Evolutionary conservation across 2,329 filamentous ascomycete genomes (phyloP), one percentile per base, ranked within the genome.

Genomic region (Penicillium expansum): DNA sequence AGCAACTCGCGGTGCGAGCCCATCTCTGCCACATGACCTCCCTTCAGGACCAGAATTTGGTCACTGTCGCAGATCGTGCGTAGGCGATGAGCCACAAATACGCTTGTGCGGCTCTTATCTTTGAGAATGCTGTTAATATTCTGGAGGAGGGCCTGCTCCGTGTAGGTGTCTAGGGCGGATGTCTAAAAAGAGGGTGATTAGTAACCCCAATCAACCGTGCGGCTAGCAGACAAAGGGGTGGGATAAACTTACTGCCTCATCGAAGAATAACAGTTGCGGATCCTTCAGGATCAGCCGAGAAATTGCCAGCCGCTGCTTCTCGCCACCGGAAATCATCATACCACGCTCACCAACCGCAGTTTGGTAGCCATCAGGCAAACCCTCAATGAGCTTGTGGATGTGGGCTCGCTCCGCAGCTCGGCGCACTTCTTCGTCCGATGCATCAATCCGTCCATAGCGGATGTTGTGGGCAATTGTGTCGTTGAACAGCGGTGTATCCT

Each of bases 401-500:
- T 87, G 86, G 2, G 94, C 93, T 52, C 91, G 83, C 68, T 87
- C 86, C 1, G 94, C 92, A 0, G 91, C 94, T 30, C 86, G 86
- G 13, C 86, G 73, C 8, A 99, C 88, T 56, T 87, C 81, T 32
- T 91, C 90, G 10, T 83, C 79, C 0, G 86, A 82, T 0, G 93
- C 92, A 45, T 86, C 84, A 61, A 97, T 83, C 63, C 89, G 85
- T 49, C 94, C 94, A 72, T 99, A 99, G 61, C 86, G 88, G 68
- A 99, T 96, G 72, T 99, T 99, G 74, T 97, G 91, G 70, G 90
- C 89, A 57, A 99, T 93, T 0, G 92, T 94, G 69, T 96, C 92
- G 73, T 99, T 99, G 80, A 99, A 99, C 1, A 99, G 81, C 0
- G 94, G 92, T 0, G 94, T 97, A 67, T 99, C 94, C 72, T 99